These are phyloP conservation scores for Eucommia ulmoides DNA, from an alignment of 257 asterid species.

Conservation along the genomic window DNA sequence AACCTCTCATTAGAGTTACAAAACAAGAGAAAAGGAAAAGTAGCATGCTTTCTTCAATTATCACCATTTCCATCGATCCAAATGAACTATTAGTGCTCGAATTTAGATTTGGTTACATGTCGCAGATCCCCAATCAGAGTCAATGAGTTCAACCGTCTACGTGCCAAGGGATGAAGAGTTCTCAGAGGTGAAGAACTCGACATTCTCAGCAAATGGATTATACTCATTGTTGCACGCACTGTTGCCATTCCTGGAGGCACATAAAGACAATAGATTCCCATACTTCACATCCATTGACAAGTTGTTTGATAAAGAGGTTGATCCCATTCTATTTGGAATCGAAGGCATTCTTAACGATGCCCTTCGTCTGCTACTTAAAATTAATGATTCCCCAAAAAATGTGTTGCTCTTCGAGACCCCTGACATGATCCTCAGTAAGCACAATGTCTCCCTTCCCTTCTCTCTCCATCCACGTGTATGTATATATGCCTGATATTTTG, in stretches of 20 bases:
- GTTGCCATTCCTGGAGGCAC: neutral
- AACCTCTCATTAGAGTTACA: too few species aligned
- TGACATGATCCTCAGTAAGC: neutral
- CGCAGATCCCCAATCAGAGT: neutral
- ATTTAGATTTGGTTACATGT: too few species aligned
- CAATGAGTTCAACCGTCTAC: neutral
- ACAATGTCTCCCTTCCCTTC: too few species aligned
- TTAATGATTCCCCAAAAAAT: neutral
- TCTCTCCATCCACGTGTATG: too few species aligned
- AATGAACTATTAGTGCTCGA: too few species aligned
- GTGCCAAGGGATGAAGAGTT: neutral
- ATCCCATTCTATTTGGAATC: neutral
- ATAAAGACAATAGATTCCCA: neutral
- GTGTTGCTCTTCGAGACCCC: slow-evolving; percentile 8
- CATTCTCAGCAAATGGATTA: neutral
- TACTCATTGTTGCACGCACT: neutral
- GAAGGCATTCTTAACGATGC: neutral
- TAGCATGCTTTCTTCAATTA: too few species aligned
- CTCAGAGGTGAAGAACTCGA: neutral
- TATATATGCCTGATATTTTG: too few species aligned
- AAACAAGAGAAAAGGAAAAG: too few species aligned
- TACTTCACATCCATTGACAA: neutral
- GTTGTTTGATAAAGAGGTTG: neutral
- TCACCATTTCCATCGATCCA: too few species aligned
- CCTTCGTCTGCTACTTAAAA: neutral